Evolutionary conservation across 192 early-diverging fungal genomes (phyloP).

Genomic region (Phlyctochytrium bullatum): DNA sequence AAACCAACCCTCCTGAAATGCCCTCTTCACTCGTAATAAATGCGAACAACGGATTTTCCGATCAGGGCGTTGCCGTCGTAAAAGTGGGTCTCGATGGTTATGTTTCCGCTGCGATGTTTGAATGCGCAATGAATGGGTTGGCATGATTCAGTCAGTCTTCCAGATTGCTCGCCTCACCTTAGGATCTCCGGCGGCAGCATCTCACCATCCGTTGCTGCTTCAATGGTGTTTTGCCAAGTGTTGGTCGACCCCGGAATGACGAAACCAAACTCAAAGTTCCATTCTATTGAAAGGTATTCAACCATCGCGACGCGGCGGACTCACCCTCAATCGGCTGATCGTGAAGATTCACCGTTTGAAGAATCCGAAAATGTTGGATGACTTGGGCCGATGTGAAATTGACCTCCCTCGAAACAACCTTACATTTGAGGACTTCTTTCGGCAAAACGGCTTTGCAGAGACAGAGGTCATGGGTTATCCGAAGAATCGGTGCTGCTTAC

Average conservation of each 20-base stretch:
- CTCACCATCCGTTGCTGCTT: conserved; percentile 1
- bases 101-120: conserved; percentile 14
- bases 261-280: conserved; percentile 27
- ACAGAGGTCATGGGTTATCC: conserved; percentile 4
- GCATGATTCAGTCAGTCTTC: no score
- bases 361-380: conserved; percentile 11
- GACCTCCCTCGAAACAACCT: conserved; percentile 11
- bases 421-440: conserved; percentile 18
- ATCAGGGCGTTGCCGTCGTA: conserved; percentile 9
- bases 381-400: conserved; percentile 18
- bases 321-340: conserved; percentile 3
- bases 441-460: conserved; percentile 4
- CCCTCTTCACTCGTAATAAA: conserved; percentile 22
- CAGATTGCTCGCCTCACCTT: conserved; percentile 9
- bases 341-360: conserved; percentile 6
- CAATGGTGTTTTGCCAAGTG: conserved; percentile 26
- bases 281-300: conserved; percentile 2
- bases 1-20: no score
- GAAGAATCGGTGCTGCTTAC: background rate
- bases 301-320: no score
- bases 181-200: conserved; percentile 22
- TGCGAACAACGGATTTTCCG: background rate
- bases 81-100: conserved; percentile 14
- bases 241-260: conserved; percentile 26
- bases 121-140: no score